Evolutionary conservation across 2,329 filamentous ascomycete species (phyloP).

Genomic region (Dothistroma pini): DNA sequence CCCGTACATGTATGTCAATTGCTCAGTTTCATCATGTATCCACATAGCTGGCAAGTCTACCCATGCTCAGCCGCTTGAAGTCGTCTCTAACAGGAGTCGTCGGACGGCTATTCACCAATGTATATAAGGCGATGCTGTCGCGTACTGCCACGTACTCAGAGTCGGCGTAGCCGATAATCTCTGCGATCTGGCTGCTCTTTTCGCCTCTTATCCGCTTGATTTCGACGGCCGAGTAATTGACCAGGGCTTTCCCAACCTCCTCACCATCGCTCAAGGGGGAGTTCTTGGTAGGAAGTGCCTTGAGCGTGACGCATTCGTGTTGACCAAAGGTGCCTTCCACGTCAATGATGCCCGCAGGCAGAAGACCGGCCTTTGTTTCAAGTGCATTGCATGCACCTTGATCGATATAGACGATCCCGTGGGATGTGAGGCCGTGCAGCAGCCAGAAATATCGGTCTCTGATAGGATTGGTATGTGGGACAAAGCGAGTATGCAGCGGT

Average conservation of each 20-base stretch:
- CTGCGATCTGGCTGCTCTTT: slow-evolving; percentile 75
- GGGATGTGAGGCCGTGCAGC: slow-evolving; percentile 82
- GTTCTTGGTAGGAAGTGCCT: slow-evolving; percentile 64
- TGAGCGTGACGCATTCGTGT: slow-evolving; percentile 84
- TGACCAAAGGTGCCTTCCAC: slow-evolving; percentile 86
- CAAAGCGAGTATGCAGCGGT: slow-evolving; percentile 86
- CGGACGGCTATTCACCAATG: slow-evolving; percentile 29
- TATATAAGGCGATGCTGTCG: slow-evolving; percentile 79
- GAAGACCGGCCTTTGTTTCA: slow-evolving; percentile 67
- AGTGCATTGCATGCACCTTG: slow-evolving; percentile 80
- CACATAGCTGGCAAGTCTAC: slow-evolving; percentile 29
- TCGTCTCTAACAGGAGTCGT: slow-evolving; percentile 27
- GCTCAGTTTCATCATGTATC: slow-evolving; percentile 20
- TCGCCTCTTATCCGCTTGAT: slow-evolving; percentile 80
- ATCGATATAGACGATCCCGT: slow-evolving; percentile 91
- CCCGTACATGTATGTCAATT: not conserved
- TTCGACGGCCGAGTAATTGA: slow-evolving; percentile 88
- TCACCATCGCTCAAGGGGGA: slow-evolving; percentile 39
- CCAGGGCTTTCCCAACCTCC: slow-evolving; percentile 83
- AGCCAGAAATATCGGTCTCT: slow-evolving; percentile 97
- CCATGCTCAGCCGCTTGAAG: slow-evolving; percentile 27
- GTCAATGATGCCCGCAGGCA: slow-evolving; percentile 86
- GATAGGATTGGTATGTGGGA: slow-evolving; percentile 78
- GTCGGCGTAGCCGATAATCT: slow-evolving; percentile 83
- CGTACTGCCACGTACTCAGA: slow-evolving; percentile 89